Evolutionary conservation across 176 grass and related monocot species (phyloP), one percentile per base, ranked within the genome.

Genomic region (Musa beccarii): DNA sequence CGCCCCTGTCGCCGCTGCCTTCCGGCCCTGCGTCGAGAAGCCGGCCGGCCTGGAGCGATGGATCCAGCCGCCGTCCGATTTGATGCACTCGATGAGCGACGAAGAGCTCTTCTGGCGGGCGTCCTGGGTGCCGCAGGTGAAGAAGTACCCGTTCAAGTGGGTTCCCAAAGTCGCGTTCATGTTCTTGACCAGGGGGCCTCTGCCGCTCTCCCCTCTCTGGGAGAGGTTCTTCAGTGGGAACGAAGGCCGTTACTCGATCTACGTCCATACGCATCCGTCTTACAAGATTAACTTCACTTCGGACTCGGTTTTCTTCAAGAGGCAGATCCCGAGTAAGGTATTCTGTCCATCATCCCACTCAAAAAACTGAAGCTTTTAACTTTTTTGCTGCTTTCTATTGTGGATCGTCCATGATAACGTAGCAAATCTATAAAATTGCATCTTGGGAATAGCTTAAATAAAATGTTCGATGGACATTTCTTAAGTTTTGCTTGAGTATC

Each of bases 41-140:
- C 63, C 56, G 2, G 81, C 62, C 7, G 52, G 66, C 56, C 73
- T 99, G 52, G 90, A 93, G 52, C 78, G 82, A 54, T 99, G 90
- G 90, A 92, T 88, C 34, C 85, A 80, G 7, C 53, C 86, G 0
- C 86, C 95, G 0, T 14, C 76, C 16, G 81, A 69, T 71, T 74
- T 84, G 54, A 54, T 64, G 67, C 90, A 94, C 86, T 59, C 76
- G 1, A 94, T 99, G 95, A 82, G 83, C 49, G 95, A 99, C 57
- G 84, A 94, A 73, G 88, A 99, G 78, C 86, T 99, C 67, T 81
- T 99, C 9, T 99, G 95, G 95, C 90, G 88, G 16, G 95, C 95
- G 17, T 99, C 95, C 15, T 89, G 89, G 69, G 80, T 76, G 69
- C 90, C 95, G 49, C 74, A 59, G 26, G 73, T 91, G 43, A 84